Evolutionary conservation across 306 rosid species (phyloP).

Genomic region (Abrus pulchellus): DNA sequence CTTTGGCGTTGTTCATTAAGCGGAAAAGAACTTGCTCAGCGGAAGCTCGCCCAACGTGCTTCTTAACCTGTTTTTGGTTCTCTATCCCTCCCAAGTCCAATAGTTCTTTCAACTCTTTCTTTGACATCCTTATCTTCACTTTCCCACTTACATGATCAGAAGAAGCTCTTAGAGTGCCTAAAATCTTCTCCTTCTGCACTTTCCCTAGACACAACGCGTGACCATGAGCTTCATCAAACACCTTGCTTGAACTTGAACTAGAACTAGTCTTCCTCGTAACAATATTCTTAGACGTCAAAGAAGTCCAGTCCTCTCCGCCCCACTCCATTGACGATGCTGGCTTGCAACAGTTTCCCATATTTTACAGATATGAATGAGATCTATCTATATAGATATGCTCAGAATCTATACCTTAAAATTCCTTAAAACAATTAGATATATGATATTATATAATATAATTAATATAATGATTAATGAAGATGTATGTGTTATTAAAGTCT

Average conservation of each 20-base stretch:
- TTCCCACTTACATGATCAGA: constrained; percentile 29
- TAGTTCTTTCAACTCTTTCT: constrained; percentile 61
- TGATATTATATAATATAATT: neutral
- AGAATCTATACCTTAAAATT: neutral
- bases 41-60: constrained; percentile 36
- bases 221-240: constrained; percentile 30
- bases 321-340: constrained; percentile 47
- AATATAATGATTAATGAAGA: neutral
- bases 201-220: neutral
- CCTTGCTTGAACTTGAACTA: constrained; percentile 24
- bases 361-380: neutral
- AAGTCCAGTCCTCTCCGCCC: constrained; percentile 62
- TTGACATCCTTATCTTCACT: constrained; percentile 69
- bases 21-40: constrained; percentile 54
- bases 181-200: constrained; percentile 45
- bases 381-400: neutral
- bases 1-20: constrained; percentile 34
- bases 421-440: neutral
- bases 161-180: constrained; percentile 32
- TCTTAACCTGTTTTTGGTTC: constrained; percentile 33
- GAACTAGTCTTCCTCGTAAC: neutral
- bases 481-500: neutral
- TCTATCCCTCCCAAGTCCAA: constrained; percentile 33
- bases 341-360: constrained; percentile 63
- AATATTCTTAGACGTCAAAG: constrained; percentile 10